Evolutionary conservation across 2,329 filamentous ascomycete species (phyloP).

Genomic region (Penicillium sp.): DNA sequence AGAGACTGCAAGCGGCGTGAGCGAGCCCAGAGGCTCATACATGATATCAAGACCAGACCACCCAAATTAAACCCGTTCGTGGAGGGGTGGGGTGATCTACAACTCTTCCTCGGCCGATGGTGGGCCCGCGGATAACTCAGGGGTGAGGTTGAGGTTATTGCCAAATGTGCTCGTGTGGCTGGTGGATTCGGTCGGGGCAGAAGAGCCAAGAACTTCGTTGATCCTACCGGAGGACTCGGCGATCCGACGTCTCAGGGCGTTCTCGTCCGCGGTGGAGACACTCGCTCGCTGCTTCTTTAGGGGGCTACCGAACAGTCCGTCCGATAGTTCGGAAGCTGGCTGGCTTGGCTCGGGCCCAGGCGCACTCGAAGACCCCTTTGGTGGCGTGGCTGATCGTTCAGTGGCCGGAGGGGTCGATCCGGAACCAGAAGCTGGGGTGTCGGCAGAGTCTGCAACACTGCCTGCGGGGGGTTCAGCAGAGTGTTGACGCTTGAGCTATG

Average conservation of each 20-base stretch:
- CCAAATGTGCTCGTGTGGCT: conserved; percentile 16
- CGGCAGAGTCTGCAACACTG: conserved; percentile 35
- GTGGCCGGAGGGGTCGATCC: conserved; percentile 38
- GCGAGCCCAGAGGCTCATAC: not conserved
- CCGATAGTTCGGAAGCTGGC: conserved; percentile 25
- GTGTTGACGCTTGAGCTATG: conserved; percentile 66
- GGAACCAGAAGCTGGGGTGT: conserved; percentile 39
- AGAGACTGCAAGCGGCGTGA: not conserved
- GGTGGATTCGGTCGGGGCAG: conserved; percentile 14
- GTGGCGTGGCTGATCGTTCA: conserved; percentile 40
- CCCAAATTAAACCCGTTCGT: not conserved
- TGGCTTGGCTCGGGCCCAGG: conserved; percentile 23
- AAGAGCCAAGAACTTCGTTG: conserved; percentile 35
- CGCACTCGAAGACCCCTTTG: conserved; percentile 24
- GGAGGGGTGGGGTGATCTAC: conserved; percentile 13
- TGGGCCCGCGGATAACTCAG: conserved; percentile 14
- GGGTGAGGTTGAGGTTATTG: conserved; percentile 9
- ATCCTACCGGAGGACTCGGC: conserved; percentile 42
- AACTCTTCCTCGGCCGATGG: conserved; percentile 32
- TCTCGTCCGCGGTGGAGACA: conserved; percentile 45
- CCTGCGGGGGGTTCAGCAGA: conserved; percentile 58
- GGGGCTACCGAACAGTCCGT: conserved; percentile 47
- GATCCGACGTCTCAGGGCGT: conserved; percentile 42
- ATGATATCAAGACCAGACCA: not conserved
- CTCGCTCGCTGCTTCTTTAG: conserved; percentile 51